A percentile compares a stretch with the other conserved stretches of the same genome.
Conservation (phyloP, 1,139 yeast genomes). For the Geotrichum phurueaensis region DNA sequence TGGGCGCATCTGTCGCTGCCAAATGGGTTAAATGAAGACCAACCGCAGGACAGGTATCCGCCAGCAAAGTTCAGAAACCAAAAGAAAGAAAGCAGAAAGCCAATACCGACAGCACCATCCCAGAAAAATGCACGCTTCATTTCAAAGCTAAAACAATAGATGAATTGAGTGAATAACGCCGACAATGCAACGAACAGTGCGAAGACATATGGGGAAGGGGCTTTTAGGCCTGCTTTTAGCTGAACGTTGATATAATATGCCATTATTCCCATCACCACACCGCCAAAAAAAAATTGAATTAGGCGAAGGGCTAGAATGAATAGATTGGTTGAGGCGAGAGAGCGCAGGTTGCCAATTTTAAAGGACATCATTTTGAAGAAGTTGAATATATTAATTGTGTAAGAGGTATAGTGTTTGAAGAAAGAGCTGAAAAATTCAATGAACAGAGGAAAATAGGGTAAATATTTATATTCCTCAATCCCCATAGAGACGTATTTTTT, state of each 20-base stretch:
- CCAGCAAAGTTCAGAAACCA: conserved; percentile 28
- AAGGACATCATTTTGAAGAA: neutral
- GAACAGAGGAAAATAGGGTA: neutral
- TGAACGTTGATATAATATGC: conserved; percentile 27
- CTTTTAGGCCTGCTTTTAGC: conserved; percentile 14
- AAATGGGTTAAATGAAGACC: conserved; percentile 32
- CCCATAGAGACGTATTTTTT: neutral
- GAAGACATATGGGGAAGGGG: conserved; percentile 28
- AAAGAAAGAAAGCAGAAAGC: conserved; percentile 29
- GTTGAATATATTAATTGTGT: neutral
- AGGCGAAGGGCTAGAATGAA: conserved; percentile 27
- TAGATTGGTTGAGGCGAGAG: conserved; percentile 28
- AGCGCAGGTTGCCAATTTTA: neutral
- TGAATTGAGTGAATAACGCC: conserved; percentile 28
- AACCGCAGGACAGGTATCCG: conserved; percentile 24
- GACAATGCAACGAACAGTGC: conserved; percentile 26
- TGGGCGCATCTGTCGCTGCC: conserved; percentile 30
- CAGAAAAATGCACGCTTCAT: conserved; percentile 25
- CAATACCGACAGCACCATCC: conserved; percentile 28
- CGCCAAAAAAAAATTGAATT: conserved; percentile 32
- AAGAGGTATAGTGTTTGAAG: neutral
- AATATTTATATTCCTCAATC: neutral
- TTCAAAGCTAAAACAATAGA: conserved; percentile 29
- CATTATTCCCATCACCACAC: conserved; percentile 30
- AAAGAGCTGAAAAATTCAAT: neutral